A percentile compares a stretch with the other conserved stretches of the same genome.
phyloP scores from a whole-genome alignment of 345 rosid genomes.

The Sisymbrium altissimum region DNA sequence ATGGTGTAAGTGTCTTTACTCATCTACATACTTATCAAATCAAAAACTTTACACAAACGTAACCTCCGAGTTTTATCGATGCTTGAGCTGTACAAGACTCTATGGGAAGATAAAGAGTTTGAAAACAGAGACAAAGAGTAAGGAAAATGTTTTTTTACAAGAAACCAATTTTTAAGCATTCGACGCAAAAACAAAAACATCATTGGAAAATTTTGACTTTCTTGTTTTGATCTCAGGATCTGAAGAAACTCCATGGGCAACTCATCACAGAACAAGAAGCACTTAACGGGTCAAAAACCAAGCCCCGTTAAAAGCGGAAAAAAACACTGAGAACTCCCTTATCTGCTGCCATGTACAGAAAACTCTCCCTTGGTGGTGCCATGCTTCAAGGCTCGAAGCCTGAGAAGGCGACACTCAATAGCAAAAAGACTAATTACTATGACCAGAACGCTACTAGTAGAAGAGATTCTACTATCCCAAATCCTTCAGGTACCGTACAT shows the following conservation, averaged over 20 bases:
- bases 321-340: conserved; percentile 45
- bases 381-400: conserved; percentile 49
- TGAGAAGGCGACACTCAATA: conserved; percentile 37
- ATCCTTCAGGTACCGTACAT: conserved; percentile 22
- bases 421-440: conserved; percentile 30
- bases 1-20: conserved; percentile 53
- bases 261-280: conserved; percentile 60
- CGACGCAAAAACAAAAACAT: background rate
- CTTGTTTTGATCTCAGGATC: conserved; percentile 43
- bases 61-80: conserved; percentile 42
- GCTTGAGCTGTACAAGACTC: conserved; percentile 55
- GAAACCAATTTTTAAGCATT: background rate
- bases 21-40: background rate
- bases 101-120: conserved; percentile 55
- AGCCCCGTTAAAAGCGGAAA: conserved; percentile 56
- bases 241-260: conserved; percentile 61
- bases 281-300: conserved; percentile 56
- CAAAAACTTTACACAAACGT: background rate
- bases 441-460: conserved; percentile 36
- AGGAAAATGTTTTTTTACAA: conserved; percentile 3
- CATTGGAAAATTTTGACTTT: background rate
- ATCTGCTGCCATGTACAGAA: conserved; percentile 39
- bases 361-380: conserved; percentile 64
- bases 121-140: conserved; percentile 64
- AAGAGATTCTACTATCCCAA: conserved; percentile 25